Conservation (phyloP, 106 monocot genomes). For the Acorus calamus region DNA sequence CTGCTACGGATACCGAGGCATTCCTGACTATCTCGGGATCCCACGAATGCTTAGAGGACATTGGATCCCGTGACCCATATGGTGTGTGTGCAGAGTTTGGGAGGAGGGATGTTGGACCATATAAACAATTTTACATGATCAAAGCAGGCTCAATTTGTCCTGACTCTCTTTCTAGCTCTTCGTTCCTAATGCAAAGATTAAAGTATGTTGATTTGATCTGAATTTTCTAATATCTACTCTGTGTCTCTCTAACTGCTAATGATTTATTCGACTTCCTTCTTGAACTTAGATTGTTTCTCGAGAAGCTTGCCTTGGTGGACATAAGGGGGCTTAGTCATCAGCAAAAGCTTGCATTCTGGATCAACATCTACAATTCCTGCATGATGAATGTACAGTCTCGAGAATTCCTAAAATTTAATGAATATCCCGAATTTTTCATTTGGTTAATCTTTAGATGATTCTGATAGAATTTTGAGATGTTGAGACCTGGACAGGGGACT, state of each 20-base stretch:
- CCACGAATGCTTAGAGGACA: conserved; percentile 17
- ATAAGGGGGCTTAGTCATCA: conserved; percentile 58
- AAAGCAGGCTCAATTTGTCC: conserved; percentile 23
- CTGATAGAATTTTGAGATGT: too few species aligned
- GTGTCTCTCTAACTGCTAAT: conserved; percentile 1
- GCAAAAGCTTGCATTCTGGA: conserved; percentile 97
- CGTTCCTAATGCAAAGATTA: conserved; percentile 28
- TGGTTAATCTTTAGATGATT: neutral
- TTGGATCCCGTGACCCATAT: conserved; percentile 52
- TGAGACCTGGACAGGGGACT: too few species aligned
- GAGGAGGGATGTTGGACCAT: conserved; percentile 68
- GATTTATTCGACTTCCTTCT: neutral
- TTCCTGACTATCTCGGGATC: conserved; percentile 49
- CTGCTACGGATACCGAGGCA: conserved; percentile 9
- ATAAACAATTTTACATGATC: conserved; percentile 37
- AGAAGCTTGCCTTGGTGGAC: conserved; percentile 56
- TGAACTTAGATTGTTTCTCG: conserved; percentile 39
- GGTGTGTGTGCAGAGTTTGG: conserved; percentile 46
- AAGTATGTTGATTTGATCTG: conserved; percentile 30
- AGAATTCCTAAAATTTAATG: neutral
- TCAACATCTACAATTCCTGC: conserved; percentile 94
- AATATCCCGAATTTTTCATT: neutral
- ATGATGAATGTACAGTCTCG: conserved; percentile 75
- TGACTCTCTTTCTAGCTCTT: conserved; percentile 11
- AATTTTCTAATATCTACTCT: conserved; percentile 1